Conservation (phyloP, 192 early-diverging fungal species). For the Backusella sp. region DNA sequence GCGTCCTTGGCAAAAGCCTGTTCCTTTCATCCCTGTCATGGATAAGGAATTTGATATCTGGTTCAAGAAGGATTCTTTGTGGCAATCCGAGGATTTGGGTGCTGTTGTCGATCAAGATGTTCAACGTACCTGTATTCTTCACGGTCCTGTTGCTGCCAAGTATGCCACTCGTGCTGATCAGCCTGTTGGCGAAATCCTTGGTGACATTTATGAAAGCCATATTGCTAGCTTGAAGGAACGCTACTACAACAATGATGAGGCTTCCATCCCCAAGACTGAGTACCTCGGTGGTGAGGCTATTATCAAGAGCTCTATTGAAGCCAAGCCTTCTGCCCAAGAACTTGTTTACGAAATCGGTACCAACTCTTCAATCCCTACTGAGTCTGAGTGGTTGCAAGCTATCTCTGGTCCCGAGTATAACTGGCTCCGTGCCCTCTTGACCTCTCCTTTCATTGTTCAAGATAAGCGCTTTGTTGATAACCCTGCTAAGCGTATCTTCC, state of each 20-base stretch:
- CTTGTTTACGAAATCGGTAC: slow-evolving; percentile 61
- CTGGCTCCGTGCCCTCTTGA: slow-evolving; percentile 87
- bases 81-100: slow-evolving; percentile 87
- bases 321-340: slow-evolving; percentile 40
- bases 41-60: slow-evolving; percentile 87
- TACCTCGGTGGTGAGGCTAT: slow-evolving; percentile 63
- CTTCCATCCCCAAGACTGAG: slow-evolving; percentile 73
- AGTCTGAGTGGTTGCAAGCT: slow-evolving; percentile 65
- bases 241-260: slow-evolving; percentile 64
- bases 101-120: slow-evolving; percentile 84
- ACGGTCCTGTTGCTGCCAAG: slow-evolving; percentile 82
- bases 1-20: slow-evolving; percentile 82
- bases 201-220: slow-evolving; percentile 78
- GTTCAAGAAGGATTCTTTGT: slow-evolving; percentile 89
- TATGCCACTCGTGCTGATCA: slow-evolving; percentile 75
- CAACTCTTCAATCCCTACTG: slow-evolving; percentile 47
- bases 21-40: slow-evolving; percentile 84
- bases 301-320: slow-evolving; percentile 34
- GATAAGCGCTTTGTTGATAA: slow-evolving; percentile 67
- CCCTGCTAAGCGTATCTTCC: slow-evolving; percentile 60
- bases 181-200: slow-evolving; percentile 87
- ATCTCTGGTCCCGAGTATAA: slow-evolving; percentile 70
- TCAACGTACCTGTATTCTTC: slow-evolving; percentile 80
- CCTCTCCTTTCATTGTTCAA: slow-evolving; percentile 75
- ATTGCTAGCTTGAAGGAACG: slow-evolving; percentile 69